Evolutionary conservation across 495 filamentous ascomycete genomes (phyloP).

Genomic region (Penicillium robsamsonii): DNA sequence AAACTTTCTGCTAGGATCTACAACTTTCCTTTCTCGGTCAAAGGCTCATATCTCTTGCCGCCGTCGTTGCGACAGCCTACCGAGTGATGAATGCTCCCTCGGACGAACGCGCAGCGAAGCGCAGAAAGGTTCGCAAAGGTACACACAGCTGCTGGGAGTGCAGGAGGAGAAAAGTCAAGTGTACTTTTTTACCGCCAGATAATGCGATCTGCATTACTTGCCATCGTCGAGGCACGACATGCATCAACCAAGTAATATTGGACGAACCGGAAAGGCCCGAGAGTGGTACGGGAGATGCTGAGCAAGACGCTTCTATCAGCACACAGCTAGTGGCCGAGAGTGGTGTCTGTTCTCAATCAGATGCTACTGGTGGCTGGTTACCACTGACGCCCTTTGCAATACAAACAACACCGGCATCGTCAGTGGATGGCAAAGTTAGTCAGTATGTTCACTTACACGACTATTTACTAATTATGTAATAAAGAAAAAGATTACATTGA

Average conservation of each 20-base stretch:
- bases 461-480: not conserved
- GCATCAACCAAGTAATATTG: constrained; percentile 42
- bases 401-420: not conserved
- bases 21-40: not conserved
- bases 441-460: not conserved
- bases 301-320: constrained; percentile 11
- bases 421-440: not conserved
- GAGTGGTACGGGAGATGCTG: constrained; percentile 23
- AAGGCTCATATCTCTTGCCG: not conserved
- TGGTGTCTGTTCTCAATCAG: not conserved
- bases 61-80: not conserved
- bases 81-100: not conserved
- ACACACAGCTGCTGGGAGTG: constrained; percentile 43
- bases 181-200: constrained; percentile 27
- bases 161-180: constrained; percentile 39
- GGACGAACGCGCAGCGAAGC: constrained; percentile 15
- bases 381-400: not conserved
- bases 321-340: not conserved
- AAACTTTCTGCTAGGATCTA: not conserved
- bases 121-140: constrained; percentile 39
- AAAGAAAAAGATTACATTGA: not conserved
- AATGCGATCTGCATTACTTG: constrained; percentile 43
- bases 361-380: not conserved
- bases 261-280: constrained; percentile 16
- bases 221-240: constrained; percentile 31